Conservation (phyloP, 306 rosid genomes). For the Medicago arabica region DNA sequence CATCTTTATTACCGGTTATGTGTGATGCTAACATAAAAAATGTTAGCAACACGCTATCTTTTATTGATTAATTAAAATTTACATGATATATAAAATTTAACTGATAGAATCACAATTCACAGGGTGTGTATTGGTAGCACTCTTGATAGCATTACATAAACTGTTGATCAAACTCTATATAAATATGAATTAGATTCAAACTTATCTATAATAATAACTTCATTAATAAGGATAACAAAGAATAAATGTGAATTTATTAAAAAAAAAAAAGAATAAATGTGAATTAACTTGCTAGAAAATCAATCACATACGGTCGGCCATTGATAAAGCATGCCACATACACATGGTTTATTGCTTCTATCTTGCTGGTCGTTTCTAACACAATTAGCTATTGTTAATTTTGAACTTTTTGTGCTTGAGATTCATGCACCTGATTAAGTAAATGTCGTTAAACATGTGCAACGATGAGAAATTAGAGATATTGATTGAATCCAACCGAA, state of each 20-base stretch:
- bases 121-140: too few species aligned
- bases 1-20: too few species aligned
- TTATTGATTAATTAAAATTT: too few species aligned
- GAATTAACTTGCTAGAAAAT: background rate
- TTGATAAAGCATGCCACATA: background rate
- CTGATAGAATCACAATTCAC: too few species aligned
- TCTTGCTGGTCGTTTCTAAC: background rate
- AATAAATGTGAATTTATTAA: background rate
- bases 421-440: constrained; percentile 25
- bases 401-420: constrained; percentile 35
- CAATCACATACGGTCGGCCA: constrained; percentile 5
- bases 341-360: background rate
- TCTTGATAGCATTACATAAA: too few species aligned
- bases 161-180: too few species aligned
- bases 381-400: constrained; percentile 9
- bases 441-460: constrained; percentile 24
- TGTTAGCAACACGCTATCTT: too few species aligned
- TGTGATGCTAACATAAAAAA: too few species aligned
- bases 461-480: constrained; percentile 35
- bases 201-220: too few species aligned
- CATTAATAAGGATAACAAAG: background rate
- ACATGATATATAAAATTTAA: too few species aligned
- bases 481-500: constrained; percentile 44
- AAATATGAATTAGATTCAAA: too few species aligned
- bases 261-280: background rate